Percentiles rank a stretch among this genome's conserved stretches.
Evolutionary conservation across 2,329 filamentous ascomycete genomes (phyloP).

Genomic region (Zymoseptoria passerinii): DNA sequence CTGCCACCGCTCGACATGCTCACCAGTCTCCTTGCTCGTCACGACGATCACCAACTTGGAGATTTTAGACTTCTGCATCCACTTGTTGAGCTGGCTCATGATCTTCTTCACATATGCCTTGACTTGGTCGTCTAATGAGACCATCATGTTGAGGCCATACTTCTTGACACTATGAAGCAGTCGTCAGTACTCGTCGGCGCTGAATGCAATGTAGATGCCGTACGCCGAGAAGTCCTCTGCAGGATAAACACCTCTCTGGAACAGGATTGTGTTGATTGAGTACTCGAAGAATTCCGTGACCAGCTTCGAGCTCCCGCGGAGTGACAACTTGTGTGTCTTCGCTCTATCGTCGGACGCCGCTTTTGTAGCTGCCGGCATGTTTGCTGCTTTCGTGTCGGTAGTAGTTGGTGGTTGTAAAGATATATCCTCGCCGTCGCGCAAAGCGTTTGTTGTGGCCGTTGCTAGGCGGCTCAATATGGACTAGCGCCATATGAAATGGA

Average conservation of each 20-base stretch:
- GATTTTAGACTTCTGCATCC: conserved; percentile 97
- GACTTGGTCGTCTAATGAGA: conserved; percentile 94
- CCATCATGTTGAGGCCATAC: conserved; percentile 98
- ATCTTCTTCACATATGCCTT: conserved; percentile 99
- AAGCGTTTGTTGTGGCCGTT: conserved; percentile 6
- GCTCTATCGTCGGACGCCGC: conserved; percentile 53
- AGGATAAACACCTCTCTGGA: conserved; percentile 76
- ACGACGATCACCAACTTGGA: conserved; percentile 95
- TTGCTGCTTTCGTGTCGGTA: conserved; percentile 1
- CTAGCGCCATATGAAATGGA: not conserved
- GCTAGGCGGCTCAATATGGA: not conserved
- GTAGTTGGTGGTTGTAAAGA: not conserved
- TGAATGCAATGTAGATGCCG: conserved; percentile 27
- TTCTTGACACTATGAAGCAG: conserved; percentile 66
- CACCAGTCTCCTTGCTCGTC: conserved; percentile 92
- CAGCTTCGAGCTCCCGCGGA: conserved; percentile 55
- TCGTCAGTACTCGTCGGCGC: too few species aligned
- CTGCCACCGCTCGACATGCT: conserved; percentile 95
- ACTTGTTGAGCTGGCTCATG: conserved; percentile 94
- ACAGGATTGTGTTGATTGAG: conserved; percentile 95
- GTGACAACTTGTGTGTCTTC: conserved; percentile 88
- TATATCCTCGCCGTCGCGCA: not conserved
- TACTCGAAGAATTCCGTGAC: conserved; percentile 94
- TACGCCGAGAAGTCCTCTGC: conserved; percentile 94
- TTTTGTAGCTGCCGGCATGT: conserved; percentile 13